These are phyloP conservation scores for Podospora pseudocomata DNA, from an alignment of 495 filamentous ascomycete species.

Conservation along the genomic window DNA sequence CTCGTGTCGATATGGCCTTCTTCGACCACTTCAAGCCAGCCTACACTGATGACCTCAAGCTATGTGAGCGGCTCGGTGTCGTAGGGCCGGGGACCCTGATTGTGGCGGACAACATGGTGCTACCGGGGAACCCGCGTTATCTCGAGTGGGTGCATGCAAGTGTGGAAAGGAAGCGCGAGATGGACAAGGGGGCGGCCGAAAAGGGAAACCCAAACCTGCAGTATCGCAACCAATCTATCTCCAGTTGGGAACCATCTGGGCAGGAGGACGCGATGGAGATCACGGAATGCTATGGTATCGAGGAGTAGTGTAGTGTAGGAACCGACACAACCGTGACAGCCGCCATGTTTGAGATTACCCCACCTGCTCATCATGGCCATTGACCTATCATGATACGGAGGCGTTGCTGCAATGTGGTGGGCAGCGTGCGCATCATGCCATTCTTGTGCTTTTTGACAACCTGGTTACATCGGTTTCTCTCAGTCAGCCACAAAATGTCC, in stretches of 20 bases:
- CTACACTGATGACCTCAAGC: conserved; percentile 67
- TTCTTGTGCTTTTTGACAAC: background rate
- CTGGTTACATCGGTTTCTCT: background rate
- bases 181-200: conserved; percentile 32
- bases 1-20: conserved; percentile 61
- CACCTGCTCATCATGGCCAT: background rate
- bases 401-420: background rate
- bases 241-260: conserved; percentile 66
- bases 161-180: conserved; percentile 47
- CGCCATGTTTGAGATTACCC: background rate
- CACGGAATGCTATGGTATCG: conserved; percentile 54
- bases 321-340: background rate
- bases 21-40: conserved; percentile 73
- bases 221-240: conserved; percentile 61
- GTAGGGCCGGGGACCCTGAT: conserved; percentile 59
- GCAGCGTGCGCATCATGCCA: background rate
- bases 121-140: conserved; percentile 73
- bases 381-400: background rate
- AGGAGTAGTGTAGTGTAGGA: conserved; percentile 12
- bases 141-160: conserved; percentile 59
- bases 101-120: conserved; percentile 70
- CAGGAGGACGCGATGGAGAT: conserved; percentile 69
- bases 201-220: conserved; percentile 66
- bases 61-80: conserved; percentile 64
- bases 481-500: conserved; percentile 3